Conservation (phyloP, 2,329 filamentous ascomycete species). For the Knoxdaviesia proteae region DNA sequence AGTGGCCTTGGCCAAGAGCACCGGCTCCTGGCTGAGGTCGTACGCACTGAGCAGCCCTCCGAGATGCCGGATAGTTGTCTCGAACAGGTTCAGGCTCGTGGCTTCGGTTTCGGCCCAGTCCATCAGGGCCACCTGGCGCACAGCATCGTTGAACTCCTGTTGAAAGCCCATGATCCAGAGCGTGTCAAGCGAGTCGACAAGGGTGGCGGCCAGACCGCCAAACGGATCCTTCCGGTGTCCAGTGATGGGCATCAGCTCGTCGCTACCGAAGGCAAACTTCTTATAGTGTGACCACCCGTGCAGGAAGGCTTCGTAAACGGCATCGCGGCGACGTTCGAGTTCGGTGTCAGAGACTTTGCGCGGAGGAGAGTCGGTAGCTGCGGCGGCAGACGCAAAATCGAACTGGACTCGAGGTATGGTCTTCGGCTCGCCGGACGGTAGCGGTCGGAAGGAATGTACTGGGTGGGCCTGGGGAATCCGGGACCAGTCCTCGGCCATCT, state of each 20-base stretch:
- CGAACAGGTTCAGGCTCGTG: conserved; percentile 26
- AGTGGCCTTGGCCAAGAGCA: conserved; percentile 25
- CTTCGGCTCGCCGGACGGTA: conserved; percentile 10
- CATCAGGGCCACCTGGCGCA: conserved; percentile 22
- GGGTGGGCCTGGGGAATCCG: conserved; percentile 10
- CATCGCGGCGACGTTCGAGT: conserved; percentile 10
- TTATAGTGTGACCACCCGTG: conserved; percentile 30
- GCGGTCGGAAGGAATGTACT: conserved; percentile 11
- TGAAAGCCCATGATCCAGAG: conserved; percentile 40
- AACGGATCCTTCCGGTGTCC: conserved; percentile 25
- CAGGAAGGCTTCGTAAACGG: conserved; percentile 21
- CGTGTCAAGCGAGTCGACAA: conserved; percentile 39
- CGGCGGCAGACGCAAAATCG: conserved; percentile 17
- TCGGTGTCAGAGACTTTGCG: not conserved
- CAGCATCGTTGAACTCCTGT: conserved; percentile 33
- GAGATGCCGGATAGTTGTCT: conserved; percentile 33
- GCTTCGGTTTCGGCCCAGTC: conserved; percentile 27
- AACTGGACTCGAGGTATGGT: conserved; percentile 12
- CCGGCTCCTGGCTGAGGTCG: conserved; percentile 22
- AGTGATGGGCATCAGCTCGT: conserved; percentile 28
- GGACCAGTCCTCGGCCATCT: conserved; percentile 13
- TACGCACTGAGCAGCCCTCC: conserved; percentile 30
- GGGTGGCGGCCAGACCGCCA: conserved; percentile 34
- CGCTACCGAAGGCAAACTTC: conserved; percentile 26
- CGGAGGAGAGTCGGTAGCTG: conserved; percentile 10